Evolutionary conservation across 441 rosid species (phyloP), one percentile per base, ranked within the genome.

Genomic region (Breynia disticha): DNA sequence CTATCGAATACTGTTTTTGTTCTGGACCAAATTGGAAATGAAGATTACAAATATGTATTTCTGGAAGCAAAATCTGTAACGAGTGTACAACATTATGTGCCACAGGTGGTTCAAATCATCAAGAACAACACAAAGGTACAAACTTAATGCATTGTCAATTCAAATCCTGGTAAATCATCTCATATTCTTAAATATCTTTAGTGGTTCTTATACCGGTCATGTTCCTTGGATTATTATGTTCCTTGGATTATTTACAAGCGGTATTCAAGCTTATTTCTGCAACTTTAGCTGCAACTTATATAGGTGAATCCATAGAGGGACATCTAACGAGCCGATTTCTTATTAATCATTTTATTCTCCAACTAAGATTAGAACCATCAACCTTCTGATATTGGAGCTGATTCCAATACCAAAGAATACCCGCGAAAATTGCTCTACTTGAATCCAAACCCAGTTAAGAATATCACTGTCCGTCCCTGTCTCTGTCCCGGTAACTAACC

Each of bases 191-290:
- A 32, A 51, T 45, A 5, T 16, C 50, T 42, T 42, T 22, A 22
- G 50, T 22, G 41, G 50, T 51, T 42, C 56, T 41, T 16, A 16
- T 42, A 49, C 16, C 19, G 19, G 6, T 59, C 49, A 59, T 50
- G 44, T 41, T 59, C 43, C 56, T 50, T 42, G 43, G 56, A 24
- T 43, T 59, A 42, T 59, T 59, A 59, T 50, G 44, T 41, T 59
- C 43, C 56, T 50, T 42, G 43, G 56, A 24, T 43, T 59, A 42
- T 59, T 59, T 50, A 59, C 55, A 42, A 59, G 56, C 32, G 32
- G 7, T 24, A 47, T 57, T 47, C 46, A 57, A 57, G 46, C 44
- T 56, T 16, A 16, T 57, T 48, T 57, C 37, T 57, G 2, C 35
- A 24, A 0, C 22, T 49, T 59, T 56, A 37, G 16, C 53, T 7